phyloP scores from a whole-genome alignment of 1,139 yeast species.

The Schwanniomyces etchellsii region DNA sequence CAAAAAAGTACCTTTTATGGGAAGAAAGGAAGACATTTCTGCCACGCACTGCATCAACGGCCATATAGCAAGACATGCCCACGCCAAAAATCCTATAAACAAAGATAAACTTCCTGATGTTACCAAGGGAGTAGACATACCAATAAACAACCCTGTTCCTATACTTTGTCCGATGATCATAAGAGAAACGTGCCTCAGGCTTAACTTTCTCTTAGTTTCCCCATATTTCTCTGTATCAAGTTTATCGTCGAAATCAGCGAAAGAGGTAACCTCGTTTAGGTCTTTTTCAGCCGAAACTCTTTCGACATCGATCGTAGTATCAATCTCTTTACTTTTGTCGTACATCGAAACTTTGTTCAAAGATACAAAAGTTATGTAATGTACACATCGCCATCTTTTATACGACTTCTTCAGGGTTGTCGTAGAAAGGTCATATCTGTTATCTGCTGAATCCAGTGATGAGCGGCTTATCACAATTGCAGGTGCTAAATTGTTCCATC shows the following conservation, averaged over 20 bases:
- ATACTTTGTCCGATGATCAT: slow-evolving; percentile 48
- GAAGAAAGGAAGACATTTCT: slow-evolving; percentile 17
- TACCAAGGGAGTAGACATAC: slow-evolving; percentile 20
- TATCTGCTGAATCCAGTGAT: no score
- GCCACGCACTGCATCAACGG: slow-evolving; percentile 28
- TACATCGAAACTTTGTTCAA: no score
- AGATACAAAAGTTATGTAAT: no score
- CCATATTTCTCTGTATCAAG: slow-evolving; percentile 28
- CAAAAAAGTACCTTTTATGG: slow-evolving; percentile 17
- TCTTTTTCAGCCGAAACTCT: slow-evolving; percentile 14
- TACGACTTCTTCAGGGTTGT: no score
- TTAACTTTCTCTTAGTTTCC: slow-evolving; percentile 21
- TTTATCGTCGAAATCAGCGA: slow-evolving; percentile 27
- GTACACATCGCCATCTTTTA: no score
- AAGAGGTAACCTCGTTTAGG: slow-evolving; percentile 13
- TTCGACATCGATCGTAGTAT: slow-evolving; percentile 18
- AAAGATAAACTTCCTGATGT: slow-evolving; percentile 38
- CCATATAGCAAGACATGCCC: slow-evolving; percentile 28
- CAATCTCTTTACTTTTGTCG: slow-evolving; percentile 8
- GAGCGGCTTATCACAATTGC: no score
- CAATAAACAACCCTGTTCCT: slow-evolving; percentile 21
- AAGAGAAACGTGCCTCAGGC: slow-evolving; percentile 41
- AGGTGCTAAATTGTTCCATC: no score
- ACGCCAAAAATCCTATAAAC: slow-evolving; percentile 11
- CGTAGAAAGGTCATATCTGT: no score